Evolutionary conservation across 2,329 filamentous ascomycete species (phyloP), one percentile per base, ranked within the genome.

Genomic region (Colletotrichum spinosum): DNA sequence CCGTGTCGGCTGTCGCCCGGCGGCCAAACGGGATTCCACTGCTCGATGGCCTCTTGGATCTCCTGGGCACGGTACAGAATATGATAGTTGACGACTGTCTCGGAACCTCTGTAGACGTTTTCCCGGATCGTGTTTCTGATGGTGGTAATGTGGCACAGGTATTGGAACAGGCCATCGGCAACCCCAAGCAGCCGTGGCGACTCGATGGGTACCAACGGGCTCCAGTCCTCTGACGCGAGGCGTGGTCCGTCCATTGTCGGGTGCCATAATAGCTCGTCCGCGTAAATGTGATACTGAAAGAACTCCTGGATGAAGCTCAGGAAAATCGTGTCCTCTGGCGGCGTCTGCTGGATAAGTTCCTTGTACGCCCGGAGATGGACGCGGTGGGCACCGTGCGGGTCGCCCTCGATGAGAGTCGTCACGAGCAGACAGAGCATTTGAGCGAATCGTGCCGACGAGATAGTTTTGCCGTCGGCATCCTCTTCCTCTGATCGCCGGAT

Each of bases 251-350:
- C 72, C 17, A 73, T 75, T 67, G 77, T 79, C 13, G 81, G 81
- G 60, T 83, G 81, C 72, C 80, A 83, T 55, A 90, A 80, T 2
- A 90, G 77, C 67, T 90, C 86, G 70, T 90, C 87, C n/a, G 86
- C 86, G 65, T 83, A 86, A 45, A 90, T 87, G 75, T 96, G 92
- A 72, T 96, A 97, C 74, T 94, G 91, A 76, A 97, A 95, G 78
- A 97, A 95, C 74, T 92, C 90, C 68, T 90, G 89, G 65, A 88
- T 85, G 70, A 88, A 88, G 9, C 81, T 79, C 35, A 81, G 73
- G 73, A 96, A 93, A 25, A 88, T 86, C 17, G 88, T 78, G 83
- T 94, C 80, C 73, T 86, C 73, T 56, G 91, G 82, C 73, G 88
- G 88, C 2, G 80, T 84, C 60, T 84, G 79, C 46, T 82, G 82